Evolutionary conservation across 257 asterid species (phyloP).

Genomic region (Penstemon eatonii): DNA sequence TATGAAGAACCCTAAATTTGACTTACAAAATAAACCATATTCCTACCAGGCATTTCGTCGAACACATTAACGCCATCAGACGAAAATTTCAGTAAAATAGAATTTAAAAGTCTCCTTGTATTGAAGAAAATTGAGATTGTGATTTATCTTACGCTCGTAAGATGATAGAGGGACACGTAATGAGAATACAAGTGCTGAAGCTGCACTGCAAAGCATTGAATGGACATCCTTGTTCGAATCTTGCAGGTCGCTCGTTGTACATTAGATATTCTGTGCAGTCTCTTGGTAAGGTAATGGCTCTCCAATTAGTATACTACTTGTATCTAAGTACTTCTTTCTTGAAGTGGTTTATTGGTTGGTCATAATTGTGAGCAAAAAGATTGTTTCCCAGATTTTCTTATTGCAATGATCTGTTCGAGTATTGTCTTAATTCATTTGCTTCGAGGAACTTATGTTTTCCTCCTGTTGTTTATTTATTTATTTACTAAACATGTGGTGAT

Average conservation of each 20-base stretch:
- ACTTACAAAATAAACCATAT: slow-evolving; percentile 50
- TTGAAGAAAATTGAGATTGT: no score
- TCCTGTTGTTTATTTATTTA: neutral
- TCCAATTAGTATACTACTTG: neutral
- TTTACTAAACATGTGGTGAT: neutral
- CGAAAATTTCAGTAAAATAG: neutral
- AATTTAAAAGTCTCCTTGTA: no score
- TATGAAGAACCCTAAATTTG: slow-evolving; percentile 46
- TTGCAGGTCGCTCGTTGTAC: slow-evolving; percentile 74
- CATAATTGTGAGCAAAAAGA: neutral
- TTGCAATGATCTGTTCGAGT: neutral
- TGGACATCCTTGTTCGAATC: slow-evolving; percentile 56
- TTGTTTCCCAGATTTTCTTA: slow-evolving; percentile 1
- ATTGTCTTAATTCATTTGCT: neutral
- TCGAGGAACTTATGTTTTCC: neutral
- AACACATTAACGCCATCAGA: slow-evolving; percentile 37
- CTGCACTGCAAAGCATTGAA: slow-evolving; percentile 64
- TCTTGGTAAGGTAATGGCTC: slow-evolving; percentile 48
- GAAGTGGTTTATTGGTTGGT: neutral
- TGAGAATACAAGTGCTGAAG: slow-evolving; percentile 49
- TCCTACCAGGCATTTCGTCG: slow-evolving; percentile 48
- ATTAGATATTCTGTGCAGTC: slow-evolving; percentile 75
- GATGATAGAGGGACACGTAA: slow-evolving; percentile 74
- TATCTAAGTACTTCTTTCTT: no score
- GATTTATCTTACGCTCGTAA: no score